These are phyloP conservation scores for Neurospora sp. DNA, from an alignment of 2,329 filamentous ascomycete species.

Conservation along the genomic window DNA sequence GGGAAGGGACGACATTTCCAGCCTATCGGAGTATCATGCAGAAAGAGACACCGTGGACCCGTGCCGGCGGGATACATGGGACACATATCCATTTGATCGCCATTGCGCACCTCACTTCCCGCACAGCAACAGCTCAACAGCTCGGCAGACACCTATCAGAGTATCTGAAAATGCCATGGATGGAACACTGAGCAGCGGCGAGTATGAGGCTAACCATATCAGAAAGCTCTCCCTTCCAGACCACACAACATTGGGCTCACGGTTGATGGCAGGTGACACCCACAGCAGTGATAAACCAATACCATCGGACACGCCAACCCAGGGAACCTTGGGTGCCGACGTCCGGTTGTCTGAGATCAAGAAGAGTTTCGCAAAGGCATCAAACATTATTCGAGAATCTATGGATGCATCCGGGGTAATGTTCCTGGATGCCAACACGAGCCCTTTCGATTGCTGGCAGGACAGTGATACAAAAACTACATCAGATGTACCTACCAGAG, in stretches of 20 bases:
- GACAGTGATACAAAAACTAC: conserved; percentile 5
- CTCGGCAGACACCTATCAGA: background rate
- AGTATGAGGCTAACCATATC: background rate
- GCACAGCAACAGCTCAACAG: background rate
- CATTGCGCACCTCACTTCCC: background rate
- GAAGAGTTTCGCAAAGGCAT: conserved; percentile 29
- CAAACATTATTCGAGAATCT: conserved; percentile 32
- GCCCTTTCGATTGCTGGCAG: conserved; percentile 19
- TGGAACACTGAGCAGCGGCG: background rate
- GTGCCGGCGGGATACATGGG: background rate
- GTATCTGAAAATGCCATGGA: background rate
- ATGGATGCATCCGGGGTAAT: conserved; percentile 31
- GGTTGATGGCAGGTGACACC: background rate
- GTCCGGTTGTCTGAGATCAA: background rate
- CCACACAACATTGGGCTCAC: background rate
- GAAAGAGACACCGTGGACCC: background rate
- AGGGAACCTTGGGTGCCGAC: background rate
- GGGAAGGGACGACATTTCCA: conserved; percentile 14
- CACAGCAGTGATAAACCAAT: background rate
- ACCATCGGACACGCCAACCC: background rate
- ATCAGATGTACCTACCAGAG: conserved; percentile 3
- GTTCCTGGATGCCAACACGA: conserved; percentile 26
- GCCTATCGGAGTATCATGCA: conserved; percentile 5
- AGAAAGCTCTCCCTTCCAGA: background rate
- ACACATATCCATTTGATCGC: background rate